These are phyloP conservation scores for Ilyonectria robusta DNA, from an alignment of 2,329 filamentous ascomycete genomes.

Conservation along the genomic window DNA sequence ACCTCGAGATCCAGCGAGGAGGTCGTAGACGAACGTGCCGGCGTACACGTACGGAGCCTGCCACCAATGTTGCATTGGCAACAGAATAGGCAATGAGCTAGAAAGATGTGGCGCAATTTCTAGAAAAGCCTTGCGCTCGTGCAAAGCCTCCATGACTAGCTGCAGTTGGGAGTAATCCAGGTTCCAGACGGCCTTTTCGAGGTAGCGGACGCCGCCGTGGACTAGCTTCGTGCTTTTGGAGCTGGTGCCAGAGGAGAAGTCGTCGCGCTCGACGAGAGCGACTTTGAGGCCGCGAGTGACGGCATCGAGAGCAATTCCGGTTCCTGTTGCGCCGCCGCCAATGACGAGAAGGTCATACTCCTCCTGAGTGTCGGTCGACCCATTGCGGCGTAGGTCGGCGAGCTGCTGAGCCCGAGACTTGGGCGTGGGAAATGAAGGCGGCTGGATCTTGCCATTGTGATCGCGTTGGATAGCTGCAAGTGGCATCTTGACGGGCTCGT, in stretches of 20 bases:
- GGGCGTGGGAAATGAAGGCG: slow-evolving; percentile 54
- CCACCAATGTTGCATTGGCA: slow-evolving; percentile 87
- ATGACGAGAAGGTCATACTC: slow-evolving; percentile 85
- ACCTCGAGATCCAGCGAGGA: slow-evolving; percentile 84
- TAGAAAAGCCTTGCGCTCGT: slow-evolving; percentile 87
- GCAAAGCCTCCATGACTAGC: slow-evolving; percentile 85
- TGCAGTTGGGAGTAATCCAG: slow-evolving; percentile 87
- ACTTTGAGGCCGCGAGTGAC: slow-evolving; percentile 85
- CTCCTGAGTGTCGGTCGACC: slow-evolving; percentile 57
- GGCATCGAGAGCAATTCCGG: slow-evolving; percentile 86
- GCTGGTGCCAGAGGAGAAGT: slow-evolving; percentile 86
- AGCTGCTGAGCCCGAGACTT: slow-evolving; percentile 57
- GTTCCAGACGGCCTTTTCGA: slow-evolving; percentile 90
- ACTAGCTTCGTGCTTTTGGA: slow-evolving; percentile 92
- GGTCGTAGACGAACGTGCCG: slow-evolving; percentile 84
- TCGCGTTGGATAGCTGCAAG: slow-evolving; percentile 55
- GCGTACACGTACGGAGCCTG: slow-evolving; percentile 82
- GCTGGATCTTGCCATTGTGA: slow-evolving; percentile 53
- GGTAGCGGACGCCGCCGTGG: slow-evolving; percentile 86
- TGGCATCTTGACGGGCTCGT: slow-evolving; percentile 51
- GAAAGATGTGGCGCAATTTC: slow-evolving; percentile 88
- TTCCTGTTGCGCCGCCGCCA: slow-evolving; percentile 83
- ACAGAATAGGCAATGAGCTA: slow-evolving; percentile 85
- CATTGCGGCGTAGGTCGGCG: slow-evolving; percentile 55
- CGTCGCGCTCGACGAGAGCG: slow-evolving; percentile 85